Conservation (phyloP, 2,329 filamentous ascomycete genomes). For the Pseudogymnoascus sp. region DNA sequence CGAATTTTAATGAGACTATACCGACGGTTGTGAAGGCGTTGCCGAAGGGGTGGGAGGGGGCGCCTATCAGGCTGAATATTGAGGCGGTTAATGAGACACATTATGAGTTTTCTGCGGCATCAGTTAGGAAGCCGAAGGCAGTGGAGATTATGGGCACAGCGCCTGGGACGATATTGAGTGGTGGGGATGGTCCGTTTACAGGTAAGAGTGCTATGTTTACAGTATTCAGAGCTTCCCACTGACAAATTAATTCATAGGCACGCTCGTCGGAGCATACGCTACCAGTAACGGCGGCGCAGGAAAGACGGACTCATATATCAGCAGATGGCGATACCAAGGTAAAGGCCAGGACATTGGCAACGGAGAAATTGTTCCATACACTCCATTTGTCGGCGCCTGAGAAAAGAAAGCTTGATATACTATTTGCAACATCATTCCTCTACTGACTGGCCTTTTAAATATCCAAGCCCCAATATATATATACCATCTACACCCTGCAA, state of each 20-base stretch:
- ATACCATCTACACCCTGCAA: constrained; percentile 14
- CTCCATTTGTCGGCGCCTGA: not conserved
- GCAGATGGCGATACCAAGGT: constrained; percentile 13
- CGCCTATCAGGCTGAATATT: not conserved
- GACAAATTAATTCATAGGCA: constrained; percentile 31
- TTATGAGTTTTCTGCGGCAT: constrained; percentile 12
- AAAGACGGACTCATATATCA: constrained; percentile 37
- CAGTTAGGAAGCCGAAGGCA: constrained; percentile 28
- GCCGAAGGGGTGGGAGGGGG: constrained; percentile 30
- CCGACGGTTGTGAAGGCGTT: constrained; percentile 32
- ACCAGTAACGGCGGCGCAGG: constrained; percentile 42
- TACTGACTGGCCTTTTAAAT: not conserved
- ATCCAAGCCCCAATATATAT: not conserved
- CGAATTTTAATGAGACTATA: constrained; percentile 33
- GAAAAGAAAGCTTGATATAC: not conserved
- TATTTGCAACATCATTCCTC: too few relatives aligned
- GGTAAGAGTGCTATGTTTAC: not conserved
- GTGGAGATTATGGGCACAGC: constrained; percentile 37
- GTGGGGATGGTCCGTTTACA: constrained; percentile 11
- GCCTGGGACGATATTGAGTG: constrained; percentile 31
- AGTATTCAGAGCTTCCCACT: not conserved
- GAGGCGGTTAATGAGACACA: not conserved
- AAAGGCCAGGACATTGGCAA: constrained; percentile 11
- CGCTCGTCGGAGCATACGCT: constrained; percentile 42
- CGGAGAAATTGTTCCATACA: not conserved